Conservation (phyloP, 2,329 filamentous ascomycete genomes). For the Fusarium sp. region DNA sequence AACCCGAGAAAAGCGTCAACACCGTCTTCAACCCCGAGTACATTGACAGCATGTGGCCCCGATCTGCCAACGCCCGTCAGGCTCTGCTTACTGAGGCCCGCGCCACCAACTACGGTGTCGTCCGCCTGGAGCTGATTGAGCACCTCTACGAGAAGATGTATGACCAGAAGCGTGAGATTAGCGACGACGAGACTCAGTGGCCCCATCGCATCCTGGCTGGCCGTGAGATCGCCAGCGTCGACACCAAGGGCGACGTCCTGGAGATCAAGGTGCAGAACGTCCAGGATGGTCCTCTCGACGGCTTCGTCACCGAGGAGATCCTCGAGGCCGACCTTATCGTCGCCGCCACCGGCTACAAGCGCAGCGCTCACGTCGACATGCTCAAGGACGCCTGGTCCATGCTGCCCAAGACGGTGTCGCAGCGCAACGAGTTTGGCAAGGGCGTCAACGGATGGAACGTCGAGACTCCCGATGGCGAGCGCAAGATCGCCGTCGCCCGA, state of each 20-base stretch:
- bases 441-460: slow-evolving; percentile 54
- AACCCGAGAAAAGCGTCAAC: slow-evolving; percentile 72
- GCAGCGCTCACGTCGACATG: slow-evolving; percentile 80
- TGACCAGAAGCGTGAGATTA: slow-evolving; percentile 76
- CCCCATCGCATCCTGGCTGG: slow-evolving; percentile 79
- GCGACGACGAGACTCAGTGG: slow-evolving; percentile 75
- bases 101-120: slow-evolving; percentile 93
- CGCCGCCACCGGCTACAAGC: slow-evolving; percentile 84
- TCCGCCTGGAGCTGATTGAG: slow-evolving; percentile 89
- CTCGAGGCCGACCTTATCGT: slow-evolving; percentile 82
- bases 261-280: slow-evolving; percentile 65
- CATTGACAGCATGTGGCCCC: slow-evolving; percentile 77
- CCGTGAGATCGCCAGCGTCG: slow-evolving; percentile 70
- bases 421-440: slow-evolving; percentile 45
- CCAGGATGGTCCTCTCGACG: slow-evolving; percentile 52
- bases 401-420: slow-evolving; percentile 61
- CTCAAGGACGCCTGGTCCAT: slow-evolving; percentile 71
- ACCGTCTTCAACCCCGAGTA: slow-evolving; percentile 93
- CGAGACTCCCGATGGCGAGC: slow-evolving; percentile 49
- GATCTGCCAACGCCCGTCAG: slow-evolving; percentile 68
- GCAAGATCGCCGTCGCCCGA: slow-evolving; percentile 71
- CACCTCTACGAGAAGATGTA: slow-evolving; percentile 88
- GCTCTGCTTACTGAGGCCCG: slow-evolving; percentile 71
- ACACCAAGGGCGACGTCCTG: slow-evolving; percentile 60
- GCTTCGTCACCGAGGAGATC: slow-evolving; percentile 59